Percentiles rank a stretch among this genome's conserved stretches.
These are phyloP conservation scores for Coniophora puteana DNA, from an alignment of 1,284 basidiomycete genomes.

Conservation along the genomic window DNA sequence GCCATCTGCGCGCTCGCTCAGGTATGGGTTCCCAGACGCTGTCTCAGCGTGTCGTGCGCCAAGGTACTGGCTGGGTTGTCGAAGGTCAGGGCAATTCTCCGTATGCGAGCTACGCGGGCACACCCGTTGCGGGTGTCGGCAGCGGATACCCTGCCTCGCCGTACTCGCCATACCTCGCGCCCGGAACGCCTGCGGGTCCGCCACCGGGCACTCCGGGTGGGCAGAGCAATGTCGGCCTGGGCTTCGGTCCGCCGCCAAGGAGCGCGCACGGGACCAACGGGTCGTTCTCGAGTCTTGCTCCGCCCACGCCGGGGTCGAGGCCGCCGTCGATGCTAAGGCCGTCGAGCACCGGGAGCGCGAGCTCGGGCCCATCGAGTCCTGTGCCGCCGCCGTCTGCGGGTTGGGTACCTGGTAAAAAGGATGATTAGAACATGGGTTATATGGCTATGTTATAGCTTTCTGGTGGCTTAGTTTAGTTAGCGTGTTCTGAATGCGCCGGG, in stretches of 20 bases:
- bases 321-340: slow-evolving; percentile 16
- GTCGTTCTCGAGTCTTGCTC: slow-evolving; percentile 1
- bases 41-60: slow-evolving; percentile 27
- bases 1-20: slow-evolving; percentile 40
- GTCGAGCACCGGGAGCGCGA: background rate
- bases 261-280: slow-evolving; percentile 9
- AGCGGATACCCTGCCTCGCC: slow-evolving; percentile 27
- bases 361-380: too few relatives aligned
- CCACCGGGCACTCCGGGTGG: slow-evolving; percentile 21
- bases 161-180: slow-evolving; percentile 27
- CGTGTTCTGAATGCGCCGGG: too few relatives aligned
- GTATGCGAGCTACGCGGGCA: slow-evolving; percentile 32
- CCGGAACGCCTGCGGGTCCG: slow-evolving; percentile 4
- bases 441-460: slow-evolving; percentile 1
- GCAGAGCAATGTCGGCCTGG: slow-evolving; percentile 30
- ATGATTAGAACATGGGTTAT: slow-evolving; percentile 30
- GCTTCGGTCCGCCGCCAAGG: slow-evolving; percentile 21
- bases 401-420: slow-evolving; percentile 33
- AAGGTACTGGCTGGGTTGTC: slow-evolving; percentile 41
- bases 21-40: slow-evolving; percentile 8
- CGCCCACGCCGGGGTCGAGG: slow-evolving; percentile 3
- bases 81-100: slow-evolving; percentile 31
- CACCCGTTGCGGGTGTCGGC: slow-evolving; percentile 33
- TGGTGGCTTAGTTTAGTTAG: too few relatives aligned
- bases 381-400: slow-evolving; percentile 17